These are phyloP conservation scores for Penicillium sp. DNA, from an alignment of 2,329 filamentous ascomycete genomes.

Conservation along the genomic window DNA sequence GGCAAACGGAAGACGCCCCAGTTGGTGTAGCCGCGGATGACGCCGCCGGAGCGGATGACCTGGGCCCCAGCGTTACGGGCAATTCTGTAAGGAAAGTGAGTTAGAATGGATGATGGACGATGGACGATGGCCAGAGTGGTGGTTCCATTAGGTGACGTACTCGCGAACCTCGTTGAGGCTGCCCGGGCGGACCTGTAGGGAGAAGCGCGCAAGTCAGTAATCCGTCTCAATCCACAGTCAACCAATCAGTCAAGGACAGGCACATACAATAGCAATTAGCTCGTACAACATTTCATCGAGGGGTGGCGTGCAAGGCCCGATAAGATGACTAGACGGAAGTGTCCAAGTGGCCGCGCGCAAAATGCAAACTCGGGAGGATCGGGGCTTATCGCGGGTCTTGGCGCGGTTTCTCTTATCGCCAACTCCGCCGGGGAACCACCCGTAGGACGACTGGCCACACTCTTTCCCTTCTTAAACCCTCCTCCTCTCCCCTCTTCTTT, in stretches of 20 bases:
- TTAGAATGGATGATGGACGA: slow-evolving; percentile 5
- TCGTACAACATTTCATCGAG: slow-evolving; percentile 83
- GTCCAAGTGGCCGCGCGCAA: slow-evolving; percentile 23
- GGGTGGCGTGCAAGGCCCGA: slow-evolving; percentile 25
- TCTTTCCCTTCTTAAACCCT: slow-evolving; percentile 35
- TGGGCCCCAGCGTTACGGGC: slow-evolving; percentile 81
- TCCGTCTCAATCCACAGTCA: background rate
- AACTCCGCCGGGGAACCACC: slow-evolving; percentile 33
- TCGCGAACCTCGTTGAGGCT: slow-evolving; percentile 92
- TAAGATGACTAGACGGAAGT: slow-evolving; percentile 19
- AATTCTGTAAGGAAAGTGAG: slow-evolving; percentile 63
- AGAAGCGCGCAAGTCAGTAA: slow-evolving; percentile 17
- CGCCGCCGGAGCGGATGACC: slow-evolving; percentile 81
- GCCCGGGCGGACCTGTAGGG: slow-evolving; percentile 81
- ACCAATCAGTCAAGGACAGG: background rate
- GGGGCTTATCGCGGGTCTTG: slow-evolving; percentile 36
- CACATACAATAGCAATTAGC: slow-evolving; percentile 86
- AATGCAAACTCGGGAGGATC: slow-evolving; percentile 20
- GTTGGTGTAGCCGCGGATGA: slow-evolving; percentile 90
- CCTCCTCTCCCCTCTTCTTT: slow-evolving; percentile 22
- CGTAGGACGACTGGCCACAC: slow-evolving; percentile 9
- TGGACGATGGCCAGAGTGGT: slow-evolving; percentile 3
- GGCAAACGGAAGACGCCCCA: slow-evolving; percentile 94
- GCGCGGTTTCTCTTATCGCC: slow-evolving; percentile 31
- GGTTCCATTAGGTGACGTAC: slow-evolving; percentile 57